Conservation (phyloP, 129 eudicot species). For the Dittrichia graveolens region DNA sequence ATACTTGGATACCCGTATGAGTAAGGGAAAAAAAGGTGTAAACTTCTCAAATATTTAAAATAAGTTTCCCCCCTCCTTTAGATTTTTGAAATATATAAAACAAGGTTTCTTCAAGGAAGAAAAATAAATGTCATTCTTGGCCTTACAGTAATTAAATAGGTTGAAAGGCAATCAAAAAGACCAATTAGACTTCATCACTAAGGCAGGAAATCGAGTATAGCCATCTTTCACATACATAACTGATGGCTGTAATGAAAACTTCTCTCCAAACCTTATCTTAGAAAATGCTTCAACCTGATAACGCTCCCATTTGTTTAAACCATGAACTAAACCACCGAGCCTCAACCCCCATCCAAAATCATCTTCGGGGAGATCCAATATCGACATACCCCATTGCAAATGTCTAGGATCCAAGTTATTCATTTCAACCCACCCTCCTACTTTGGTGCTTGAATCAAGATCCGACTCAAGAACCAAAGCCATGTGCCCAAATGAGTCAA, state of each 20-base stretch:
- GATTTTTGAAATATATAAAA: not conserved
- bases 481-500: slow-evolving; percentile 44
- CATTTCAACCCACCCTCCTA: slow-evolving; percentile 83
- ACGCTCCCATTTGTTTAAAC: slow-evolving; percentile 55
- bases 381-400: slow-evolving; percentile 65
- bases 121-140: not conserved
- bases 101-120: not conserved
- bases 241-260: slow-evolving; percentile 64
- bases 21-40: too few relatives aligned
- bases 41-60: too few relatives aligned
- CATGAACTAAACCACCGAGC: slow-evolving; percentile 58
- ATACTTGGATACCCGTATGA: too few relatives aligned
- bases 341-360: slow-evolving; percentile 90
- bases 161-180: slow-evolving; percentile 45
- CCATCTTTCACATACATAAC: slow-evolving; percentile 67
- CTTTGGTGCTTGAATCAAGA: slow-evolving; percentile 64
- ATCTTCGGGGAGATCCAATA: slow-evolving; percentile 81
- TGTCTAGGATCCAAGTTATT: slow-evolving; percentile 40
- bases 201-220: slow-evolving; percentile 59
- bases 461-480: slow-evolving; percentile 70
- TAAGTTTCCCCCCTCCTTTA: too few relatives aligned
- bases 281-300: slow-evolving; percentile 68
- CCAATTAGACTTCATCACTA: slow-evolving; percentile 72
- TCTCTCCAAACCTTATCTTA: slow-evolving; percentile 54
- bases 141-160: not conserved